A percentile compares a stretch with the other conserved stretches of the same genome.
These are phyloP conservation scores for Saturnispora galanensis DNA, from an alignment of 805 yeast genomes.

Conservation along the genomic window DNA sequence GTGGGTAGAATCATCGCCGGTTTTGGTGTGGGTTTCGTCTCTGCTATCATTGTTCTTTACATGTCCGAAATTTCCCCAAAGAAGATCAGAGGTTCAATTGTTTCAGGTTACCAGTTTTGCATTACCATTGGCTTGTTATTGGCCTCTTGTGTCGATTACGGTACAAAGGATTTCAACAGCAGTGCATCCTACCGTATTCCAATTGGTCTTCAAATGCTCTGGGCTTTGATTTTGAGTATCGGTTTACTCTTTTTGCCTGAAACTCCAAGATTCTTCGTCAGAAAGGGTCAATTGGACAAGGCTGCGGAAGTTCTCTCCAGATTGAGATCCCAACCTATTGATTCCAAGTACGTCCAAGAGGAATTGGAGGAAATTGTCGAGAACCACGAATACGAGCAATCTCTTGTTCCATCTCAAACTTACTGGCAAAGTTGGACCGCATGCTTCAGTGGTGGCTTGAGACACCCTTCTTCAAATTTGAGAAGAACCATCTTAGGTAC, in stretches of 20 bases:
- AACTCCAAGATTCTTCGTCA: constrained; percentile 60
- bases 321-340: constrained; percentile 41
- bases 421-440: constrained; percentile 31
- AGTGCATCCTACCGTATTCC: constrained; percentile 67
- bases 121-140: constrained; percentile 62
- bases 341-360: constrained; percentile 36
- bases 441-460: constrained; percentile 34
- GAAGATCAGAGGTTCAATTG: constrained; percentile 69
- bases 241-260: constrained; percentile 66
- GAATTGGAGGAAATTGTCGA: constrained; percentile 42
- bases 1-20: constrained; percentile 67
- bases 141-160: constrained; percentile 62
- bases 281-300: constrained; percentile 41
- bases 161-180: constrained; percentile 41
- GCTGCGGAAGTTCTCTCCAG: constrained; percentile 47
- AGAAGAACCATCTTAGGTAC: constrained; percentile 35
- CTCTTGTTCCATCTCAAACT: constrained; percentile 25
- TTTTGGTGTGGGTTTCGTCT: constrained; percentile 63
- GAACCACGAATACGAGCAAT: constrained; percentile 36
- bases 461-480: constrained; percentile 27
- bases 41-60: constrained; percentile 68
- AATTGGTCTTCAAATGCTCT: constrained; percentile 57
- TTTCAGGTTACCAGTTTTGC: constrained; percentile 54
- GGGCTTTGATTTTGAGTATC: constrained; percentile 47
- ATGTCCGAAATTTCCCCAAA: constrained; percentile 72